Conservation (phyloP, 1,284 basidiomycete species). For the Xerocomus minutiporus region DNA sequence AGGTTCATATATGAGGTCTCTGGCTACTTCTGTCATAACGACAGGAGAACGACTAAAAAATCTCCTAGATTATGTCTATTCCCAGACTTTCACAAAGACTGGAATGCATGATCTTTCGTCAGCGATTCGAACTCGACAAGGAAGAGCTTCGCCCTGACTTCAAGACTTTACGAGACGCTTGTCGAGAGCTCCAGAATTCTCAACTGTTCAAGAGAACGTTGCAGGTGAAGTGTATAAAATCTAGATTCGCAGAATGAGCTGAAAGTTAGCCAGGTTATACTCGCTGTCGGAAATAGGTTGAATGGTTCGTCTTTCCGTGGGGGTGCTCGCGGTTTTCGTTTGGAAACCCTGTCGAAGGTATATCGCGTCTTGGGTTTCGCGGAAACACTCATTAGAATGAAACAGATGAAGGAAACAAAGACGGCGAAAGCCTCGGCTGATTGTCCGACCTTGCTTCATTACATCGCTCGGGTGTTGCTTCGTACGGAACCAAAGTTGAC, state of each 20-base stretch:
- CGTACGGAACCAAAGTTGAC: constrained; percentile 63
- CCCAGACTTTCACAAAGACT: constrained; percentile 72
- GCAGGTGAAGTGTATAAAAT: constrained; percentile 40
- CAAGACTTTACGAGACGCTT: constrained; percentile 70
- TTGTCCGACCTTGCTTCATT: constrained; percentile 86
- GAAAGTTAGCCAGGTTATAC: constrained; percentile 47
- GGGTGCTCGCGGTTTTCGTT: constrained; percentile 76
- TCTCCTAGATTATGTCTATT: constrained; percentile 66
- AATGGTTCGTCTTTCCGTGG: constrained; percentile 84
- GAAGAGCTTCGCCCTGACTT: constrained; percentile 84
- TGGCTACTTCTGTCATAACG: background rate
- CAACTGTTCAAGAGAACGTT: constrained; percentile 66
- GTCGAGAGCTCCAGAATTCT: constrained; percentile 69
- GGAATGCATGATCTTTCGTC: constrained; percentile 79
- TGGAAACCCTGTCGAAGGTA: constrained; percentile 80
- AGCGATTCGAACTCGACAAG: constrained; percentile 76
- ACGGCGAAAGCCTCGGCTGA: constrained; percentile 61
- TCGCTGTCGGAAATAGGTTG: constrained; percentile 77
- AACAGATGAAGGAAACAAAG: constrained; percentile 79
- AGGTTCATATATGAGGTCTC: constrained; percentile 76
- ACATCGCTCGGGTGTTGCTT: constrained; percentile 73
- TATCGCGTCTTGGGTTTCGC: background rate
- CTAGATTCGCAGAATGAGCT: background rate
- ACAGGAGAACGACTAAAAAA: constrained; percentile 2
- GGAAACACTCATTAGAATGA: background rate